A percentile compares a stretch with the other conserved stretches of the same genome.
These are phyloP conservation scores for Penicillium polonicum DNA, from an alignment of 2,329 filamentous ascomycete genomes.

Conservation along the genomic window DNA sequence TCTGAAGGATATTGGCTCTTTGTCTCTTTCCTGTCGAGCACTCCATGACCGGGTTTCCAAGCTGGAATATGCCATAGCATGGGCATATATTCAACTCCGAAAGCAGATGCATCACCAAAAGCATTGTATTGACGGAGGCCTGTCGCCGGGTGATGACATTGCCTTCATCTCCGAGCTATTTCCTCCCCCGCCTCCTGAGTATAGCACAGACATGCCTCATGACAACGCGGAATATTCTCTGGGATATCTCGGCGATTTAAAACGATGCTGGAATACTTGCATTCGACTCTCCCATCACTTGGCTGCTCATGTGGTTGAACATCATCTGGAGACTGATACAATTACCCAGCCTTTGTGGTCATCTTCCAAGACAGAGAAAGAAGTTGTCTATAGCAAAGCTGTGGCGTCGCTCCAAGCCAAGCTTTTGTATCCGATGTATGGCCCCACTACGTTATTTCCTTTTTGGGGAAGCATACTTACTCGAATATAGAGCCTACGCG, in stretches of 20 bases:
- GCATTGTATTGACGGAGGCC: neutral
- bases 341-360: slow-evolving; percentile 19
- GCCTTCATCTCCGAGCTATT: slow-evolving; percentile 29
- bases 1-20: slow-evolving; percentile 21
- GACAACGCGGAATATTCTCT: slow-evolving; percentile 28
- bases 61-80: slow-evolving; percentile 24
- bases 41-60: slow-evolving; percentile 20
- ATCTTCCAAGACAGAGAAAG: slow-evolving; percentile 28
- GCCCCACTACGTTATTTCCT: neutral
- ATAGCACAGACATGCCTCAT: slow-evolving; percentile 16
- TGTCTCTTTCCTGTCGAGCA: slow-evolving; percentile 23
- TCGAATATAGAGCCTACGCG: slow-evolving; percentile 21
- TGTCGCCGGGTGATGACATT: slow-evolving; percentile 26
- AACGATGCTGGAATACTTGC: slow-evolving; percentile 29
- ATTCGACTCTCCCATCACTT: slow-evolving; percentile 28
- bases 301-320: slow-evolving; percentile 23
- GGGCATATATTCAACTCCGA: slow-evolving; percentile 23
- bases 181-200: slow-evolving; percentile 29
- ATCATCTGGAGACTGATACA: slow-evolving; percentile 24
- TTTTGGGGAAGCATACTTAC: neutral
- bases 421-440: slow-evolving; percentile 25
- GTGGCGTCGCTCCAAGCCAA: slow-evolving; percentile 23
- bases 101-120: neutral
- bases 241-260: slow-evolving; percentile 26
- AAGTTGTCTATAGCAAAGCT: slow-evolving; percentile 26